Conservation (phyloP, 257 asterid species). For the Lycium ferocissimum region DNA sequence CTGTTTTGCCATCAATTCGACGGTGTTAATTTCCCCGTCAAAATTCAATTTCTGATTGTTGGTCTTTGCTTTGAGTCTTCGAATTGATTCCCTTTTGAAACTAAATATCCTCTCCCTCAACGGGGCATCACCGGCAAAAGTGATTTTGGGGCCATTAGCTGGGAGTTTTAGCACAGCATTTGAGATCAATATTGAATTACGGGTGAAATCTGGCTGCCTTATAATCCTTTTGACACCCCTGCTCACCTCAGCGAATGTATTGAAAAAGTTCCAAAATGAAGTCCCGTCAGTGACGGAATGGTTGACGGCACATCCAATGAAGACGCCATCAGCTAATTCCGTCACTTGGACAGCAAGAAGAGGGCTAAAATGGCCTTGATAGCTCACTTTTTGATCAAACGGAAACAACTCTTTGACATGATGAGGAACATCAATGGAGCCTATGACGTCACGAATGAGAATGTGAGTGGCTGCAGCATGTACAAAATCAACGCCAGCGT, state of each 20-base stretch:
- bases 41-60: not conserved
- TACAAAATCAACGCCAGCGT: no score
- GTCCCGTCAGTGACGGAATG: slow-evolving; percentile 32
- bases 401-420: slow-evolving; percentile 33
- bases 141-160: no score
- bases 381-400: slow-evolving; percentile 32
- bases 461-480: no score
- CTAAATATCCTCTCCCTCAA: no score
- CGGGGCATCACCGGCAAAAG: no score
- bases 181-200: not conserved
- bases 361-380: slow-evolving; percentile 31
- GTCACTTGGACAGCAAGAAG: slow-evolving; percentile 34
- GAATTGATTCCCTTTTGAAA: not conserved
- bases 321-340: slow-evolving; percentile 37
- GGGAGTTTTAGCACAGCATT: no score
- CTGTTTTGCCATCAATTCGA: slow-evolving; percentile 33
- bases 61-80: slow-evolving; percentile 27
- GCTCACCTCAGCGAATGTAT: no score
- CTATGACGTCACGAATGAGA: no score
- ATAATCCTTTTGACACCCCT: no score
- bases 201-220: slow-evolving; percentile 24
- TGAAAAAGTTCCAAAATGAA: no score
- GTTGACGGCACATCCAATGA: slow-evolving; percentile 36
- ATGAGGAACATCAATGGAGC: not conserved
- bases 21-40: slow-evolving; percentile 27